Evolutionary conservation across 352 stramenopile species (phyloP).

Genomic region (Pythium grandisporangium): DNA sequence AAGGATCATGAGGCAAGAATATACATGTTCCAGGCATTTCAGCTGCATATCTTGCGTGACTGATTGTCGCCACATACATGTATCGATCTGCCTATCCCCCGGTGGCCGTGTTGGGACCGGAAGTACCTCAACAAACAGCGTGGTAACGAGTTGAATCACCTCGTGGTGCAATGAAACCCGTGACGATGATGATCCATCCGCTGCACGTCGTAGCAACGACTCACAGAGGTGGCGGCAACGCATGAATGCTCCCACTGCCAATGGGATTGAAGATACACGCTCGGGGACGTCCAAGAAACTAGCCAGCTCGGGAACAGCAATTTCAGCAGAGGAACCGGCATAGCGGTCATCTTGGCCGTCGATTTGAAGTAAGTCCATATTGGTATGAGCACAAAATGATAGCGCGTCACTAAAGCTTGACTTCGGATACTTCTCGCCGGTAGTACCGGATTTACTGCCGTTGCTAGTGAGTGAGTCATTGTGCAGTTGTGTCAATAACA

Average conservation of each 20-base stretch:
- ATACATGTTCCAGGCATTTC: slow-evolving; percentile 64
- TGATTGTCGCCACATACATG: slow-evolving; percentile 67
- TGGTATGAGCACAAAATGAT: slow-evolving; percentile 40
- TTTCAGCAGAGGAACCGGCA: slow-evolving; percentile 61
- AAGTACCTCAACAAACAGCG: slow-evolving; percentile 73
- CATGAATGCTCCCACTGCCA: slow-evolving; percentile 76
- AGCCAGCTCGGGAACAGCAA: slow-evolving; percentile 48
- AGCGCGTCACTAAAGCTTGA: too few relatives aligned
- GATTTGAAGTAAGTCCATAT: slow-evolving; percentile 45
- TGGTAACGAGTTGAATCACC: slow-evolving; percentile 83
- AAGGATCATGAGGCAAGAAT: slow-evolving; percentile 72
- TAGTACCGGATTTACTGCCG: too few relatives aligned
- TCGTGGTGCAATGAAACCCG: slow-evolving; percentile 83
- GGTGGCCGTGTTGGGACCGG: slow-evolving; percentile 45
- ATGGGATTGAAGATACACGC: slow-evolving; percentile 54
- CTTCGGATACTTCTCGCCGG: too few relatives aligned
- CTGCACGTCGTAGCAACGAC: slow-evolving; percentile 64
- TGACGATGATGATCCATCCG: slow-evolving; percentile 85
- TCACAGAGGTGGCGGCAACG: slow-evolving; percentile 72
- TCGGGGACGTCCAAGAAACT: slow-evolving; percentile 85
- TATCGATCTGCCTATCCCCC: slow-evolving; percentile 12
- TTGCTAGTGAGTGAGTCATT: too few relatives aligned
- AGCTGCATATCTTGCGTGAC: slow-evolving; percentile 75
- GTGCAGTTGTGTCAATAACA: too few relatives aligned
- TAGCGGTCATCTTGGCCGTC: slow-evolving; percentile 64